Evolutionary conservation across 495 filamentous ascomycete genomes (phyloP).

Genomic region (Amorphotheca resinae): DNA sequence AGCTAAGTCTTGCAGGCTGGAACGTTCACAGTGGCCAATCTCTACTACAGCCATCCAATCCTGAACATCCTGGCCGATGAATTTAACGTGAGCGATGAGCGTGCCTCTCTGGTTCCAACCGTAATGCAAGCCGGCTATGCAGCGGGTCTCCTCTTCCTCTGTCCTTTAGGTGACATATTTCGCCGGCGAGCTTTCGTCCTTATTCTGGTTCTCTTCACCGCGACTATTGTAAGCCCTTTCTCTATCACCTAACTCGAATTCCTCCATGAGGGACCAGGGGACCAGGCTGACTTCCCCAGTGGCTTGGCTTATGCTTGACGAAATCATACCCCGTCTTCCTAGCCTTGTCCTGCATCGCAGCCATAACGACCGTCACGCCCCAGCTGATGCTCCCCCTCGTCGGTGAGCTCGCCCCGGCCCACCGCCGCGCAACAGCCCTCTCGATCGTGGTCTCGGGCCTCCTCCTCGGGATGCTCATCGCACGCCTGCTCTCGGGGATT

Average conservation of each 20-base stretch:
- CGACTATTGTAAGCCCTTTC: slow-evolving; percentile 39
- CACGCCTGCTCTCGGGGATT: slow-evolving; percentile 63
- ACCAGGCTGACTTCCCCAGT: slow-evolving; percentile 21
- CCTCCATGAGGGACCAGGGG: no score
- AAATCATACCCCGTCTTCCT: slow-evolving; percentile 49
- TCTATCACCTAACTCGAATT: not conserved
- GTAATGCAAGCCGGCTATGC: slow-evolving; percentile 76
- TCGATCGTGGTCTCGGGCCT: slow-evolving; percentile 71
- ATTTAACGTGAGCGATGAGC: slow-evolving; percentile 44
- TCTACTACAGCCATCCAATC: slow-evolving; percentile 58
- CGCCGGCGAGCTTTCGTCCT: slow-evolving; percentile 58
- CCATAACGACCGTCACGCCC: slow-evolving; percentile 70
- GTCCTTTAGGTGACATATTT: slow-evolving; percentile 68
- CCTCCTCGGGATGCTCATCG: slow-evolving; percentile 62
- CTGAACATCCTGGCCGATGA: slow-evolving; percentile 46
- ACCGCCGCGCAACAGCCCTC: slow-evolving; percentile 51
- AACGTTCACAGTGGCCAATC: slow-evolving; percentile 48
- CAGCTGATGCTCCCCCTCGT: slow-evolving; percentile 79
- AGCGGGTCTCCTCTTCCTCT: slow-evolving; percentile 58
- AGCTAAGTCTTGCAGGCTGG: slow-evolving; percentile 17
- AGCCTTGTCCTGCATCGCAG: slow-evolving; percentile 55
- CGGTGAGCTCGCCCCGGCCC: slow-evolving; percentile 62
- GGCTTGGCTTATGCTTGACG: slow-evolving; percentile 62
- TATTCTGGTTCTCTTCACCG: slow-evolving; percentile 49
- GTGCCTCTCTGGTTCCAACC: slow-evolving; percentile 51